phyloP scores from a whole-genome alignment of 1,284 basidiomycete genomes.

The Sanghuangporus baumii region DNA sequence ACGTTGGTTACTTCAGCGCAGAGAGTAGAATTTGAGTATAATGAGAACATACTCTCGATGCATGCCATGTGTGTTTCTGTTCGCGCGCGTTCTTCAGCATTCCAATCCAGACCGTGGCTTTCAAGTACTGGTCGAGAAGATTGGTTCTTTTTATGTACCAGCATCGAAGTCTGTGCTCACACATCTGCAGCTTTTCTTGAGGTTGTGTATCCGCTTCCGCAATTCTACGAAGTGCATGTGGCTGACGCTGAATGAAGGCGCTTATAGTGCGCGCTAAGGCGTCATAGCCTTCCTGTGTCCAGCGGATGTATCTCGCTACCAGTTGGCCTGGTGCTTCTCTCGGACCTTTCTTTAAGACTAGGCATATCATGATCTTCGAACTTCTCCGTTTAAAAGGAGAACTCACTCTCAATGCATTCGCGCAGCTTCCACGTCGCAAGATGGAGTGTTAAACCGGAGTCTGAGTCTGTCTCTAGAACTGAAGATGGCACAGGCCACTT shows the following conservation, averaged over 20 bases:
- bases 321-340: not conserved
- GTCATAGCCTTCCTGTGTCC: not conserved
- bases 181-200: conserved; percentile 3
- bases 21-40: not conserved
- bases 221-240: not conserved
- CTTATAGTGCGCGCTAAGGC: not conserved
- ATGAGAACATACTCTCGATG: conserved; percentile 6
- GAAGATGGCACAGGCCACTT: not conserved
- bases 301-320: not conserved
- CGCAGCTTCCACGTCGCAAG: not conserved
- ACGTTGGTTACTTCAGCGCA: not conserved
- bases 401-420: conserved; percentile 10
- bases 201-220: not conserved
- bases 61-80: not conserved
- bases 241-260: not conserved
- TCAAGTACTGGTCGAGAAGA: not conserved
- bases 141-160: not conserved
- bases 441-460: not conserved
- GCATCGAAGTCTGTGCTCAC: not conserved
- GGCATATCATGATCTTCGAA: not conserved
- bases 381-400: not conserved
- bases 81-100: not conserved
- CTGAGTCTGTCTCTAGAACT: not conserved
- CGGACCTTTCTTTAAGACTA: not conserved
- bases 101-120: conserved; percentile 8